Evolutionary conservation across 495 filamentous ascomycete species (phyloP).

Genomic region (Tuber calosporum): DNA sequence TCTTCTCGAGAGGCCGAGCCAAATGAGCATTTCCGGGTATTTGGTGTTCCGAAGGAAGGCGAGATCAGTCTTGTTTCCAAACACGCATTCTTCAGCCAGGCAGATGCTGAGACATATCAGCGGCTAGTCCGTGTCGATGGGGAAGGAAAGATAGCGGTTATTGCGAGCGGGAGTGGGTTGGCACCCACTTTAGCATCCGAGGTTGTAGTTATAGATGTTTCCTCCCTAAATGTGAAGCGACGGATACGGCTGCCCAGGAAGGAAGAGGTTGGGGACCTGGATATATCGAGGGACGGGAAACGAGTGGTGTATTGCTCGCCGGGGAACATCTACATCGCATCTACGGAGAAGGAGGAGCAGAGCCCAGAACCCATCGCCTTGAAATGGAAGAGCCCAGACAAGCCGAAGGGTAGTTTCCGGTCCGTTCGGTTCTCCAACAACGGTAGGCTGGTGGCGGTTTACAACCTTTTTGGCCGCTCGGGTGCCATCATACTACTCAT

Average conservation of each 20-base stretch:
- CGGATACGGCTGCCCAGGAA: conserved; percentile 53
- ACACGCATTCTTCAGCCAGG: conserved; percentile 27
- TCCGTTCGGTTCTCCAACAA: conserved; percentile 67
- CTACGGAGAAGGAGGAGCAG: conserved; percentile 8
- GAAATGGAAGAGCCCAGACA: conserved; percentile 39
- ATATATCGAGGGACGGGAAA: conserved; percentile 45
- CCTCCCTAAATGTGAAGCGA: conserved; percentile 57
- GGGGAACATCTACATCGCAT: conserved; percentile 54
- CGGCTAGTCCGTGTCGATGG: conserved; percentile 50
- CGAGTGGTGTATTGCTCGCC: conserved; percentile 76
- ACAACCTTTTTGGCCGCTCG: conserved; percentile 51
- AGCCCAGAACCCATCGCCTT: conserved; percentile 15
- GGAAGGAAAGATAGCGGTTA: conserved; percentile 50
- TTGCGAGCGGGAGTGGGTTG: conserved; percentile 43
- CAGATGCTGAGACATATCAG: conserved; percentile 36
- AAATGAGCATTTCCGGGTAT: conserved; percentile 84
- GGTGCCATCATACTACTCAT: conserved; percentile 68
- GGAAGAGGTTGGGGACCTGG: conserved; percentile 69
- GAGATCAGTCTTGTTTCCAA: conserved; percentile 25
- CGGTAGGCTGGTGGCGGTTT: conserved; percentile 47
- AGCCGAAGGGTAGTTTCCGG: conserved; percentile 49
- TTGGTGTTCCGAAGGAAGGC: conserved; percentile 44
- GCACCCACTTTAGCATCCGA: conserved; percentile 52
- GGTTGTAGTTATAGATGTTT: conserved; percentile 72
- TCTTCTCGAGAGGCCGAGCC: conserved; percentile 68